Percentiles rank a stretch among this genome's conserved stretches.
These are phyloP conservation scores for Ramicandelaber brevisporus DNA, from an alignment of 192 early-diverging fungal species.

Conservation along the genomic window DNA sequence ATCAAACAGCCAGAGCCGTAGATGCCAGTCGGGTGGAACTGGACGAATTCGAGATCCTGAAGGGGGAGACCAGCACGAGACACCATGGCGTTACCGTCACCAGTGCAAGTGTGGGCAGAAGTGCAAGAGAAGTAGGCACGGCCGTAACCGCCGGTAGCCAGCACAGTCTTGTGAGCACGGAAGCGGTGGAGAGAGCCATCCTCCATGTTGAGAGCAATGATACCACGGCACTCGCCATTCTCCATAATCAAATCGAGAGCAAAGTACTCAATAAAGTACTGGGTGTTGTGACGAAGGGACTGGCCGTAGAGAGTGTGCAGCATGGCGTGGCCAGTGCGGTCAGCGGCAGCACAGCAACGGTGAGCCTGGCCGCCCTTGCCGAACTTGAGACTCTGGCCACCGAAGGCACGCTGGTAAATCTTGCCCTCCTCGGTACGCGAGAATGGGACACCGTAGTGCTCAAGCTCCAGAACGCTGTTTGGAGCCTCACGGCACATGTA, in stretches of 20 bases:
- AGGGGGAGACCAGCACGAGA: constrained; percentile 85
- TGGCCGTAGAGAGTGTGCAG: constrained; percentile 96
- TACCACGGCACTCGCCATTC: constrained; percentile 86
- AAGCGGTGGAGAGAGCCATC: constrained; percentile 96
- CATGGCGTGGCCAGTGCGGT: constrained; percentile 93
- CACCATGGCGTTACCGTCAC: constrained; percentile 99
- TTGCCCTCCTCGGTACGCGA: constrained; percentile 90
- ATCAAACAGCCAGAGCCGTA: constrained; percentile 96
- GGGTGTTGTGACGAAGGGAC: constrained; percentile 84
- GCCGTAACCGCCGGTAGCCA: constrained; percentile 98
- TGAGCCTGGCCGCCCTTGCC: constrained; percentile 97
- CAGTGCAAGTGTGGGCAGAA: constrained; percentile 94
- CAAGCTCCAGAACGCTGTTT: constrained; percentile 82
- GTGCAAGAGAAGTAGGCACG: constrained; percentile 98
- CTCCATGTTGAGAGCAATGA: constrained; percentile 92
- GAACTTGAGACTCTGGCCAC: constrained; percentile 85
- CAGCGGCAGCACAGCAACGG: constrained; percentile 92
- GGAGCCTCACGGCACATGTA: constrained; percentile 99
- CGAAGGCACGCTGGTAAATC: constrained; percentile 98
- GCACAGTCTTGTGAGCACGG: constrained; percentile 87
- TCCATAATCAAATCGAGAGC: constrained; percentile 98
- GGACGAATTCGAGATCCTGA: constrained; percentile 97
- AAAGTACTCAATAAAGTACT: constrained; percentile 98
- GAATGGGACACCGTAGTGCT: constrained; percentile 96
- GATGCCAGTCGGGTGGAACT: constrained; percentile 99